Conservation (phyloP, 1,284 basidiomycete species). For the Pisolithus thermaeus region DNA sequence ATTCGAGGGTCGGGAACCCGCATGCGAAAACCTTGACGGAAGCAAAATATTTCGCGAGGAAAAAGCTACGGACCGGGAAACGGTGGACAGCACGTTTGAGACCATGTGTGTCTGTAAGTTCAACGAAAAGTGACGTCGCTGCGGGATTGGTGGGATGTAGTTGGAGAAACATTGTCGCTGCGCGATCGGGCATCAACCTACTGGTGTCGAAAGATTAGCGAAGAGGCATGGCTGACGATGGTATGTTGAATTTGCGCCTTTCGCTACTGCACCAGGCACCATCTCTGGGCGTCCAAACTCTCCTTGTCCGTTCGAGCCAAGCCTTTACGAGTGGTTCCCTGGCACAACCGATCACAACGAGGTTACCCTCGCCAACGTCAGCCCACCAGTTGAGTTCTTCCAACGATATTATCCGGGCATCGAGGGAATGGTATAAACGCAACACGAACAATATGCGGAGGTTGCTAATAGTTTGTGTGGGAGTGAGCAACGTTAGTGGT, state of each 20-base stretch:
- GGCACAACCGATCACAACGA: conserved; percentile 50
- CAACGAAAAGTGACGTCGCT: no score
- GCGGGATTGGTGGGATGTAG: no score
- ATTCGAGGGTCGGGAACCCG: no score
- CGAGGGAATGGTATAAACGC: no score
- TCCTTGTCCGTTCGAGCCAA: conserved; percentile 24
- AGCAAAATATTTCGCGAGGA: no score
- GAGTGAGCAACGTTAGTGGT: conserved; percentile 51
- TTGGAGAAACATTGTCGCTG: no score
- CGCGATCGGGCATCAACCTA: not conserved
- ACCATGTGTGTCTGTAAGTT: no score
- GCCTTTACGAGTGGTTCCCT: conserved; percentile 25
- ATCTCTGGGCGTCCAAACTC: conserved; percentile 13
- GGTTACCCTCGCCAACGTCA: conserved; percentile 39
- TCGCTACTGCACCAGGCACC: conserved; percentile 16
- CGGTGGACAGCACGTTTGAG: no score
- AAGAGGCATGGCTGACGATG: conserved; percentile 23
- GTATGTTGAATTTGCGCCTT: conserved; percentile 14
- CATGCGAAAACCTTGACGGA: no score
- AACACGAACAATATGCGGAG: conserved; percentile 28
- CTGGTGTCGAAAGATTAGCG: not conserved
- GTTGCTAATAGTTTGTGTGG: conserved; percentile 38
- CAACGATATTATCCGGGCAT: conserved; percentile 19
- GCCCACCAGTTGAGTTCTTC: conserved; percentile 5
- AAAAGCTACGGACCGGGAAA: no score